phyloP scores from a whole-genome alignment of 495 filamentous ascomycete genomes.

The Penicillium silybi region DNA sequence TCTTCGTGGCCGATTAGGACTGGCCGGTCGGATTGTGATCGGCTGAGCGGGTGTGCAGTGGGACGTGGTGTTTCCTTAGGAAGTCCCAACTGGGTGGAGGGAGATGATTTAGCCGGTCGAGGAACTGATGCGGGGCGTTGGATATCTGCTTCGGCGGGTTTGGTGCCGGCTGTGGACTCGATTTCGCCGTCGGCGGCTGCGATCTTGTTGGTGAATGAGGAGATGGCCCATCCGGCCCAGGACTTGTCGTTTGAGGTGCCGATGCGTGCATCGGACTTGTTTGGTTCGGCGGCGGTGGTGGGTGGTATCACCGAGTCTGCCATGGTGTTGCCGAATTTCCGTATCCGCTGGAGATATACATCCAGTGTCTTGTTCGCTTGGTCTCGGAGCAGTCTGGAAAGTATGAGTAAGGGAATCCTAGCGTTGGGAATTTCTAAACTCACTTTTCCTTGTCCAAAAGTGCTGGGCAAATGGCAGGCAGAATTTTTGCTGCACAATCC shows the following conservation, averaged over 20 bases:
- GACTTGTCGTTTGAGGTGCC: slow-evolving; percentile 69
- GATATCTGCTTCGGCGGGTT: slow-evolving; percentile 27
- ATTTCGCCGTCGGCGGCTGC: slow-evolving; percentile 82
- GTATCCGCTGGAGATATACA: slow-evolving; percentile 78
- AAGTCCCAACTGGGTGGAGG: slow-evolving; percentile 45
- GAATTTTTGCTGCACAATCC: slow-evolving; percentile 77
- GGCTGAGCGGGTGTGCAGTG: slow-evolving; percentile 40
- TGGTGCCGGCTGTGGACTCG: slow-evolving; percentile 43
- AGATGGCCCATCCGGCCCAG: slow-evolving; percentile 98
- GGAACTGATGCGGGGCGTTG: slow-evolving; percentile 47
- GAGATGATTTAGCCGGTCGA: slow-evolving; percentile 42
- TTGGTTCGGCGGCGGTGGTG: slow-evolving; percentile 28
- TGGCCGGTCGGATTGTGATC: slow-evolving; percentile 36
- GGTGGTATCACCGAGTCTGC: slow-evolving; percentile 71
- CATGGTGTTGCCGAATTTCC: slow-evolving; percentile 70
- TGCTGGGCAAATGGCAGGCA: slow-evolving; percentile 78
- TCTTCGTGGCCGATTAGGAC: slow-evolving; percentile 41
- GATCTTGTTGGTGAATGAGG: slow-evolving; percentile 95
- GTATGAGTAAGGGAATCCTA: background rate
- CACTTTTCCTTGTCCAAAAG: slow-evolving; percentile 86
- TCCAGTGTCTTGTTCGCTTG: slow-evolving; percentile 91
- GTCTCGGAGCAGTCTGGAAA: slow-evolving; percentile 65
- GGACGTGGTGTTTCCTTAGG: slow-evolving; percentile 33
- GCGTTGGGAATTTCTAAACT: slow-evolving; percentile 2
- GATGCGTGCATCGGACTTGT: slow-evolving; percentile 58